Evolutionary conservation across 768 basidiomycete genomes (phyloP).

Genomic region (Trametes cinnabarina): DNA sequence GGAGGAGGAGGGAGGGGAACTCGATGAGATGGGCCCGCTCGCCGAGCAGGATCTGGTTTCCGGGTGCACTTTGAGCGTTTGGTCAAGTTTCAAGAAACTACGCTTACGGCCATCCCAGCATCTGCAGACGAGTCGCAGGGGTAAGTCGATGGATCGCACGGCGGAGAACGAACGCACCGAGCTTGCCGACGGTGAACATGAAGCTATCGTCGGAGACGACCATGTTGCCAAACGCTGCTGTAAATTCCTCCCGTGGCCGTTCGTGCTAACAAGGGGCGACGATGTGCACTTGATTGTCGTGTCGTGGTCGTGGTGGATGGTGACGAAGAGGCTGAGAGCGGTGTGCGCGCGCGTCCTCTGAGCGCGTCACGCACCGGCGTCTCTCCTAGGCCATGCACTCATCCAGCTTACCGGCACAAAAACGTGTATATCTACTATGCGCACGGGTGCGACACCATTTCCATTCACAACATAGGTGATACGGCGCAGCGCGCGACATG

Average conservation of each 20-base stretch:
- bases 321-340: too few species aligned
- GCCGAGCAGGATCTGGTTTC: conserved; percentile 78
- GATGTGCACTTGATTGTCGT: too few species aligned
- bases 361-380: too few species aligned
- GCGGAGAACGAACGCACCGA: conserved; percentile 55
- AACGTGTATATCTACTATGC: too few species aligned
- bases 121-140: conserved; percentile 43
- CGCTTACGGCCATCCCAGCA: conserved; percentile 87
- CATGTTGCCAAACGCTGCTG: conserved; percentile 24
- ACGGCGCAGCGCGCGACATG: too few species aligned
- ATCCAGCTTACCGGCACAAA: too few species aligned
- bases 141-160: neutral
- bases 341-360: too few species aligned
- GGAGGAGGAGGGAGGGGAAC: conserved; percentile 93
- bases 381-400: too few species aligned
- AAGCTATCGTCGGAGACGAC: conserved; percentile 59
- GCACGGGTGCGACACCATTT: too few species aligned
- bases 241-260: too few species aligned
- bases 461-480: too few species aligned
- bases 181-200: conserved; percentile 93
- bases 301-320: neutral
- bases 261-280: too few species aligned
- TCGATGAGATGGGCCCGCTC: conserved; percentile 96
- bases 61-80: conserved; percentile 20
- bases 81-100: neutral